Evolutionary conservation across 2,329 filamentous ascomycete genomes (phyloP), one percentile per base, ranked within the genome.

Genomic region (Diplodia mutila): DNA sequence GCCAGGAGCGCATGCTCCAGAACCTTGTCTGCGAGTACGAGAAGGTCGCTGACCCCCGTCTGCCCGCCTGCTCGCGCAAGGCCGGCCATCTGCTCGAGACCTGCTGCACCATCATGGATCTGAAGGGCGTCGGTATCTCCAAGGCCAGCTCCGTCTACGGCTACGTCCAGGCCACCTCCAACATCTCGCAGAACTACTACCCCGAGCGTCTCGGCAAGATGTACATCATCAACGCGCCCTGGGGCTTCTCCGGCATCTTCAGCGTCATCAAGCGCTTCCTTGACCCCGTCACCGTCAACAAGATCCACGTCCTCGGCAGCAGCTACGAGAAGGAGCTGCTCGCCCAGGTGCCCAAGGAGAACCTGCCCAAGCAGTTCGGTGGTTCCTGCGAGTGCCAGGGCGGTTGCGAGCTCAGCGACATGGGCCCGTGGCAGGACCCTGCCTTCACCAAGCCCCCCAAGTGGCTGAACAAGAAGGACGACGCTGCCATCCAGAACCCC

Each of bases 21-120:
- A 98, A 98, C 85, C 89, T 99, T 52, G 94, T 97, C 59, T 91
- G 94, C 79, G 95, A 99, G 84, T 99, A 99, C 84, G 95, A 99
- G 85, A 97, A 94, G 80, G 87, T 98, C 73, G 87, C 92, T 72
- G 94, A 98, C 81, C 94, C 94, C 16, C 91, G 95, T 72, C 87
- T 99, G 67, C 95, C 95, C 64, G 94, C 95, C 73, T 97, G 93
- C 86, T 97, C 93, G 67, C 93, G 94, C 81, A 97, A 97, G 83
- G 85, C 90, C 27, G 93, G 92, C 75, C 88, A 90, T 76, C 89
- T 99, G 68, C 90, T 97, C 75, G 95, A 99, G 85, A 99, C 95
- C 27, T 97, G 93, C 85, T 98, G 95, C 89, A 94, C 92, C 71
- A 93, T 99, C 82, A 95, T 98, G 90, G 95, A 99, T 81, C 87